Percentiles rank a stretch among this genome's conserved stretches.
phyloP scores from a whole-genome alignment of 2,329 filamentous ascomycete species.

The Alternaria ethzedia region DNA sequence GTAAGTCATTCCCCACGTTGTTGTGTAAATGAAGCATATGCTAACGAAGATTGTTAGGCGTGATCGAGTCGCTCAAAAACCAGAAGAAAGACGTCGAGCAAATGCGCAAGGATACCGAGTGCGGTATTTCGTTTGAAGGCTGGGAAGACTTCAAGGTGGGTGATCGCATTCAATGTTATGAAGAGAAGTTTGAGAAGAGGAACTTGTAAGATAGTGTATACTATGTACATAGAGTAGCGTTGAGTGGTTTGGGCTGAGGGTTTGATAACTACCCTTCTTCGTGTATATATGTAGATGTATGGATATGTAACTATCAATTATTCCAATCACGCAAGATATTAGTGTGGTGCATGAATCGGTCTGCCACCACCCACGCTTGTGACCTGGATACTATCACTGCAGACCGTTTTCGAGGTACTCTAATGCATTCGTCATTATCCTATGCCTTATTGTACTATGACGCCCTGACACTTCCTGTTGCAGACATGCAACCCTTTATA shows the following conservation, averaged over 20 bases:
- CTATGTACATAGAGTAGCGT: not conserved
- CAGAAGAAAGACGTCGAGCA: constrained; percentile 89
- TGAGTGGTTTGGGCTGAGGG: not conserved
- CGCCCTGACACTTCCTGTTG: not conserved
- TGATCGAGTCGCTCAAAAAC: constrained; percentile 82
- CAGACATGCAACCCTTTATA: not conserved
- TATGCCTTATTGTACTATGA: not conserved
- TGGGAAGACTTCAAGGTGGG: constrained; percentile 81
- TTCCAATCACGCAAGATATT: not conserved
- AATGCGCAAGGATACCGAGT: constrained; percentile 92
- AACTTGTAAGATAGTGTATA: constrained; percentile 46
- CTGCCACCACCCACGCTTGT: not conserved
- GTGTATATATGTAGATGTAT: not conserved
- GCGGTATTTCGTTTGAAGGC: constrained; percentile 81
- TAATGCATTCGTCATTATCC: not conserved
- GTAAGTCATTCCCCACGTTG: constrained; percentile 60
- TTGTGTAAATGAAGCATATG: not conserved
- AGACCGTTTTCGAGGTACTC: not conserved
- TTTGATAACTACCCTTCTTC: not conserved
- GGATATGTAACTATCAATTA: not conserved
- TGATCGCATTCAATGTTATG: constrained; percentile 87
- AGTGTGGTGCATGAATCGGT: not conserved
- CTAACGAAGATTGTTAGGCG: constrained; percentile 60
- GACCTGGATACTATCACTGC: not conserved
- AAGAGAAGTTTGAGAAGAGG: constrained; percentile 77